Percentiles rank a stretch among this genome's conserved stretches.
Conservation (phyloP, 2,329 filamentous ascomycete genomes). For the Parastagonospora nodorum region DNA sequence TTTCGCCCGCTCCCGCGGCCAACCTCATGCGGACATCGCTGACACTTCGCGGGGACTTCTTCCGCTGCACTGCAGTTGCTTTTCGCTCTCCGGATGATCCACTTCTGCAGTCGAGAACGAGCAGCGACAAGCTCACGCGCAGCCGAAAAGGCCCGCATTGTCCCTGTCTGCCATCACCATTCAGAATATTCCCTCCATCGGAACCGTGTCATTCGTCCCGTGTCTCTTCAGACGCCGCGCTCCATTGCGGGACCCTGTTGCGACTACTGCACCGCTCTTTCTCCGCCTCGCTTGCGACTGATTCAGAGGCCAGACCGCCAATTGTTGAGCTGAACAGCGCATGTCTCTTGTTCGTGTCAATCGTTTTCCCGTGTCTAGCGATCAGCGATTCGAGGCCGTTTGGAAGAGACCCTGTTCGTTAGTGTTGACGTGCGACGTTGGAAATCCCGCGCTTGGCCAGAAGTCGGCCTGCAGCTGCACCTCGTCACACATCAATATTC, state of each 20-base stretch:
- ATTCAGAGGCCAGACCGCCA: conserved; percentile 2
- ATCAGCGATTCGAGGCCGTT: not conserved
- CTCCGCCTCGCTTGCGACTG: not conserved
- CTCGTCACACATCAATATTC: conserved; percentile 39
- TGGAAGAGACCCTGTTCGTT: conserved; percentile 2
- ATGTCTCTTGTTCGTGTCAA: not conserved
- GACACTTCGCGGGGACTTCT: conserved; percentile 4
- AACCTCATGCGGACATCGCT: conserved; percentile 9
- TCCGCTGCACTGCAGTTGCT: conserved; percentile 13
- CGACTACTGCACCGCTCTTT: conserved; percentile 21
- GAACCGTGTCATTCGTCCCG: conserved; percentile 23
- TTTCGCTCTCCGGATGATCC: conserved; percentile 15
- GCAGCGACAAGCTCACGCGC: conserved; percentile 15
- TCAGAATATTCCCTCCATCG: no score
- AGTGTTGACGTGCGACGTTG: conserved; percentile 12
- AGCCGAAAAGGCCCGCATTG: not conserved
- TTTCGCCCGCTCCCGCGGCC: conserved; percentile 23
- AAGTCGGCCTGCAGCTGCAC: conserved; percentile 24
- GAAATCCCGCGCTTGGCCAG: conserved; percentile 28
- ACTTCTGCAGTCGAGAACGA: conserved; percentile 23
- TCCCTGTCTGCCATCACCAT: no score
- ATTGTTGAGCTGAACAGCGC: not conserved
- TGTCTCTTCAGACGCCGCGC: conserved; percentile 11
- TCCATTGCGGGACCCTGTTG: conserved; percentile 25
- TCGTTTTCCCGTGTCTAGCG: not conserved